Conservation (phyloP, 2,329 filamentous ascomycete species). For the Hyphodiscus sp. region DNA sequence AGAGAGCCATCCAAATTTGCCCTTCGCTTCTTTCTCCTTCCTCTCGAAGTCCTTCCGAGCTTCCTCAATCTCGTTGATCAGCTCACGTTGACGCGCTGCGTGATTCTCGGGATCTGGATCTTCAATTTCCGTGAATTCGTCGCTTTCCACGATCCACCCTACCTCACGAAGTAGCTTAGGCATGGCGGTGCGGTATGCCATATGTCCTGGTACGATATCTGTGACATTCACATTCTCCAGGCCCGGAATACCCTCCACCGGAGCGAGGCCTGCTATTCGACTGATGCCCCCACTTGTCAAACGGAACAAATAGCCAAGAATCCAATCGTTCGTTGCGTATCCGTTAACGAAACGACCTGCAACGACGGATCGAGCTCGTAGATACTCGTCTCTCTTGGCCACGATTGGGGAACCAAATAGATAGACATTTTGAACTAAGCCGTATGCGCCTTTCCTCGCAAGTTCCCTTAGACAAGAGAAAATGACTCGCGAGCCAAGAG, state of each 20-base stretch:
- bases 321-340: conserved; percentile 95
- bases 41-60: conserved; percentile 80
- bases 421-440: conserved; percentile 90
- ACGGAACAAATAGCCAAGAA: conserved; percentile 90
- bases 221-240: conserved; percentile 89
- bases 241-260: conserved; percentile 68
- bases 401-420: conserved; percentile 90
- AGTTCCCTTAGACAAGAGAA: conserved; percentile 88
- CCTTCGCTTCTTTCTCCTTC: conserved; percentile 56
- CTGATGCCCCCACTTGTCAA: conserved; percentile 89
- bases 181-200: conserved; percentile 94
- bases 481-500: conserved; percentile 84
- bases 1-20: conserved; percentile 69
- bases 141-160: conserved; percentile 84
- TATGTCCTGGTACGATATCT: conserved; percentile 80
- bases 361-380: conserved; percentile 75
- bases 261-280: conserved; percentile 74
- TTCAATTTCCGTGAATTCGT: conserved; percentile 95
- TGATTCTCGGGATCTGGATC: conserved; percentile 96
- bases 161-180: conserved; percentile 79
- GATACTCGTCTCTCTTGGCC: conserved; percentile 83
- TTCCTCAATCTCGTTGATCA: conserved; percentile 95
- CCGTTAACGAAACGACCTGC: conserved; percentile 92
- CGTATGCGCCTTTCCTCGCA: conserved; percentile 73
- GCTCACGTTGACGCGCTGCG: conserved; percentile 75